Evolutionary conservation across 2,329 filamentous ascomycete species (phyloP), one percentile per base, ranked within the genome.

Genomic region (Fusarium sp.): DNA sequence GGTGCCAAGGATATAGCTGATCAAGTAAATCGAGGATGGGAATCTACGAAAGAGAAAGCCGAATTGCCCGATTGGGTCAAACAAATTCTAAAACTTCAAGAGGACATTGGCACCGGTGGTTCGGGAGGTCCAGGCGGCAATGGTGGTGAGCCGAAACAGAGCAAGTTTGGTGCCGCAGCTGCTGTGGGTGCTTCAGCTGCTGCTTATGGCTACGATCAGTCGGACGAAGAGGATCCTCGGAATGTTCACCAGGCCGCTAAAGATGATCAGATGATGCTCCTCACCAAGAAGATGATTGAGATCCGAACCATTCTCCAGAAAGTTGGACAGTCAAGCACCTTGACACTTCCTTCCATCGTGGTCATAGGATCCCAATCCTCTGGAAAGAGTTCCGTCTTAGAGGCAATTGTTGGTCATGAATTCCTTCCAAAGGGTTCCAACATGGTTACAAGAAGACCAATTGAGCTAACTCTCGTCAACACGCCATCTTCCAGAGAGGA

Each of bases 271-370:
- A 99, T 99, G 95, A 99, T 99, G 96, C 86, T 98, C 73, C 84
- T 99, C 76, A 99, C 97, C 3, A 95, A 96, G 83, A 98, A 98
- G 83, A 99, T 99, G 96, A 99, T 99, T 76, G 96, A 99, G 83
- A 98, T 99, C 61, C 87, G 97, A 72, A 94, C 91, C 72, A 93
- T 99, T 60, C 85, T 99, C 25, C 92, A 97, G 77, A 93, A 91
- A 27, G 92, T 99, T 48, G 97, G 94, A 34, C 95, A 99, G 83
- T 97, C 94, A 1, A 94, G 92, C 70, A 90, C 93, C 5, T 84
- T 99, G 69, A 95, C 92, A 2, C 83, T 99, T 24, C 96, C 96
- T 0, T 98, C 97, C 0, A 99, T 99, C 61, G 96, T 99, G n/a
- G 96, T 99, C 40, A 98, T 99, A 74, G 96, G 96, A 25, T 99